Percentiles rank a stretch among this genome's conserved stretches.
Evolutionary conservation across 306 rosid genomes (phyloP).

Genomic region (Senna siamea): DNA sequence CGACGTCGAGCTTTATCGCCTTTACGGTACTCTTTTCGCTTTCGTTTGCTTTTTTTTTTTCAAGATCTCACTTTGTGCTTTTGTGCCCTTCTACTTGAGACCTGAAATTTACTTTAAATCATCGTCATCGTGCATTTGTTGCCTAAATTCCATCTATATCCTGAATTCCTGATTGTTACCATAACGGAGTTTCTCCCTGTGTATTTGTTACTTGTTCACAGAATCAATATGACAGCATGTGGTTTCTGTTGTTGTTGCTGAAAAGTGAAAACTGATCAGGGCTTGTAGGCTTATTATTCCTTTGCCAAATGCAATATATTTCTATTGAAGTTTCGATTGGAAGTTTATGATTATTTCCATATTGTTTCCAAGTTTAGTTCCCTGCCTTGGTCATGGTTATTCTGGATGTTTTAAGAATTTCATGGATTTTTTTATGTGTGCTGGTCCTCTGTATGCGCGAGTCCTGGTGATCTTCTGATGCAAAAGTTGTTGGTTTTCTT

Average conservation of each 20-base stretch:
- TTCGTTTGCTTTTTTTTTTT: not conserved
- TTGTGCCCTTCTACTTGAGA: not conserved
- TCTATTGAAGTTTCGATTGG: not conserved
- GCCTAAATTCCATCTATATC: not conserved
- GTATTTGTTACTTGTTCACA: not conserved
- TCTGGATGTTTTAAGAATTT: not conserved
- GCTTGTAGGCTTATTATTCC: not conserved
- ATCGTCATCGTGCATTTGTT: not conserved
- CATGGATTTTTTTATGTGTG: conserved; percentile 17
- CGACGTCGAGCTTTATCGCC: conserved; percentile 1
- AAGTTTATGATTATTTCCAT: conserved; percentile 21
- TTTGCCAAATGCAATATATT: not conserved
- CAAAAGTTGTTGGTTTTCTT: not conserved
- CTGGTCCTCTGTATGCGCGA: not conserved
- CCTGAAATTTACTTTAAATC: not conserved
- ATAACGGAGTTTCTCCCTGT: not conserved
- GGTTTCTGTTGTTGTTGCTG: not conserved
- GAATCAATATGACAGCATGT: not conserved
- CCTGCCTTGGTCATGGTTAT: not conserved
- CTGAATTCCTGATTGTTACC: not conserved
- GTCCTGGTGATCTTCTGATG: not conserved
- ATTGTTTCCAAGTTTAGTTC: conserved; percentile 4
- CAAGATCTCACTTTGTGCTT: conserved; percentile 1
- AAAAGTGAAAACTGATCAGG: not conserved
- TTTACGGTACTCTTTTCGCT: conserved; percentile 32